A percentile compares a stretch with the other conserved stretches of the same genome.
phyloP scores from a whole-genome alignment of 805 yeast species.

The Candida corydali region DNA sequence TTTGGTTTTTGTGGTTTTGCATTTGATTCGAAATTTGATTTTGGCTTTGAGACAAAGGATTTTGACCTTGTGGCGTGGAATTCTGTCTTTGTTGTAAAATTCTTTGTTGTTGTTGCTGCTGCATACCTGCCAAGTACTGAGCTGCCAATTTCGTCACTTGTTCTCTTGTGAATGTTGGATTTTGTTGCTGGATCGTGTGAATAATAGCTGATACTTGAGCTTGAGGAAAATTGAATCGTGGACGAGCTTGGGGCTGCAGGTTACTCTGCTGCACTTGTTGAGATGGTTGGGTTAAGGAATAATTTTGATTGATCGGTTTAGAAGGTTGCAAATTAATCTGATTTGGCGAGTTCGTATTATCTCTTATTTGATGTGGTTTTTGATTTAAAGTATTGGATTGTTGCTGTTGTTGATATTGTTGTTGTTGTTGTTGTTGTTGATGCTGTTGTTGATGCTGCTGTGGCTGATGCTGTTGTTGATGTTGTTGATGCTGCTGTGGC shows the following conservation, averaged over 20 bases:
- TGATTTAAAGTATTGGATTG: constrained; percentile 4
- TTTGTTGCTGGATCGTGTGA: constrained; percentile 59
- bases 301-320: constrained; percentile 1
- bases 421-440: too few species aligned
- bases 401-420: constrained; percentile 3
- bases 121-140: constrained; percentile 54
- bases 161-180: constrained; percentile 58
- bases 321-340: constrained; percentile 1
- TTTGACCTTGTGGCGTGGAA: background rate
- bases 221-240: constrained; percentile 46
- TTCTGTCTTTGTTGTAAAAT: constrained; percentile 4
- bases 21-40: constrained; percentile 33
- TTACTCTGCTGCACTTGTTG: constrained; percentile 11
- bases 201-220: constrained; percentile 65
- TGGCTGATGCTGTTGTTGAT: too few species aligned
- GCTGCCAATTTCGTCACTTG: constrained; percentile 67
- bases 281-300: background rate
- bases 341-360: constrained; percentile 1
- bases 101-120: constrained; percentile 36
- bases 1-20: constrained; percentile 33
- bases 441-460: too few species aligned
- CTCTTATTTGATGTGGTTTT: constrained; percentile 4
- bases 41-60: constrained; percentile 14
- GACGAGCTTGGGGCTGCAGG: constrained; percentile 14
- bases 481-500: too few species aligned